Base-by-base conservation (phyloP, 2,329 filamentous ascomycete species). In the Gaeumannomyces tritici region DNA sequence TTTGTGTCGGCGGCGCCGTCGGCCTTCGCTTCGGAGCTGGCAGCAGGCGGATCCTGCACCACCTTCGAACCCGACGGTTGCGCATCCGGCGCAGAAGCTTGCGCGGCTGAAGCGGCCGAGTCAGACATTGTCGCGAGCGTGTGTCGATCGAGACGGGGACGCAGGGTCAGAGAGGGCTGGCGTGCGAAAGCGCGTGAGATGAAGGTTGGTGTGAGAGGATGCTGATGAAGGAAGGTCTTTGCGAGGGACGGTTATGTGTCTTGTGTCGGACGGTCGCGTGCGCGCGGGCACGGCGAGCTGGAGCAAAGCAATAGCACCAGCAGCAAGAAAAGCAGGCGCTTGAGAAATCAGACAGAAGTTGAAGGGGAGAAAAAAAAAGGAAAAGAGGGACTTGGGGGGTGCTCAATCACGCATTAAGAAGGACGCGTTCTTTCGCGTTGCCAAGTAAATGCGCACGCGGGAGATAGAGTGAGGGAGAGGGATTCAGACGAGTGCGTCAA, bases 1-100 rank as follows among this genome's bases (percentile, higher is more conserved):
- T 29, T 33, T 15, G 61, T 21, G 31, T 29, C 26, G 15, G 55
- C 59, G n/a, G 65, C 65, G 59, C 47, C 62, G 27, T 61, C 31
- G 47, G 57, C 35, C 59, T 64, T 63, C 33, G 63, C 24, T n/a
- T 55, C 63, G 35, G 67, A 21, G 18, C 65, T 67, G 33, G 62
- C 63, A 54, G 64, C 64, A 55, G 47, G 59, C 28, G 57, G 35
- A 33, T 58, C 56, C 21, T 27, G 29, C 5, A 15, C 24, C 18
- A 12, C 29, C 21, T 26, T 9, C 27, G 56, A 13, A 12, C 26
- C 56, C 27, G 29, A 27, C 15, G 13, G 56, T 21, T 58, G 21
- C 56, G 56, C 29, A 33, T 27, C 56, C 21, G 29, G 27, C 56
- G 56, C 56, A 9, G 56, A 27, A 21, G 56, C 4, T 58, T 58